Evolutionary conservation across 1,139 yeast genomes (phyloP).

Genomic region (Suzukiozyma palmioleophila): DNA sequence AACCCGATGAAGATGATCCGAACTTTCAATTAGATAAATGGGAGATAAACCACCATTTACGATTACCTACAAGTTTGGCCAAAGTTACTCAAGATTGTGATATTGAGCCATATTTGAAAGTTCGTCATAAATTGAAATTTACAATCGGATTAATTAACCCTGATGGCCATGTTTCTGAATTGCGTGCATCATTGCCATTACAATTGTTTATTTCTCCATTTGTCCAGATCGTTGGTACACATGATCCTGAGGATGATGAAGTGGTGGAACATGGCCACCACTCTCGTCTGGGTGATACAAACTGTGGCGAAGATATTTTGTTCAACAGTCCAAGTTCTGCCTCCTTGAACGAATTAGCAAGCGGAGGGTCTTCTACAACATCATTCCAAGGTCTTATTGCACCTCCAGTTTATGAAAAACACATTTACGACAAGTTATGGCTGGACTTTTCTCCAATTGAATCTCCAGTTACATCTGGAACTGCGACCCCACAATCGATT

Average conservation of each 20-base stretch:
- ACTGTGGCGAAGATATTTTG: conserved; percentile 25
- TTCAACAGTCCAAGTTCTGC: conserved; percentile 24
- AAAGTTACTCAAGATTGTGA: conserved; percentile 85
- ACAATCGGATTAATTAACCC: conserved; percentile 63
- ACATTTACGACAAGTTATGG: conserved; percentile 84
- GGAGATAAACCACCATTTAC: conserved; percentile 61
- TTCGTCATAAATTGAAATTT: conserved; percentile 67
- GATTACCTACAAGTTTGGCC: conserved; percentile 67
- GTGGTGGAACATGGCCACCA: conserved; percentile 6
- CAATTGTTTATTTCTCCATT: conserved; percentile 74
- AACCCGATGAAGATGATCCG: conserved; percentile 33
- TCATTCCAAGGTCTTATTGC: conserved; percentile 56
- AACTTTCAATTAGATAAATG: conserved; percentile 62
- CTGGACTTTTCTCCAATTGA: conserved; percentile 58
- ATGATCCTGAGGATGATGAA: conserved; percentile 17
- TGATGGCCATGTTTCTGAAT: conserved; percentile 73
- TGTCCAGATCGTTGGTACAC: conserved; percentile 60
- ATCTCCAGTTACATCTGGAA: conserved; percentile 47
- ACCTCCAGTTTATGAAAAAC: conserved; percentile 86
- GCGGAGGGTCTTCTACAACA: conserved; percentile 27
- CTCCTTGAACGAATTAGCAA: conserved; percentile 18
- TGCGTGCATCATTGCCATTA: conserved; percentile 71
- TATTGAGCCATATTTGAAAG: conserved; percentile 54
- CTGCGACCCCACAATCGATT: conserved; percentile 40
- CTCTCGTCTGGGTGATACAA: conserved; percentile 9